Evolutionary conservation across 2,329 filamentous ascomycete species (phyloP).

Genomic region (Calcarisporium arbuscula): DNA sequence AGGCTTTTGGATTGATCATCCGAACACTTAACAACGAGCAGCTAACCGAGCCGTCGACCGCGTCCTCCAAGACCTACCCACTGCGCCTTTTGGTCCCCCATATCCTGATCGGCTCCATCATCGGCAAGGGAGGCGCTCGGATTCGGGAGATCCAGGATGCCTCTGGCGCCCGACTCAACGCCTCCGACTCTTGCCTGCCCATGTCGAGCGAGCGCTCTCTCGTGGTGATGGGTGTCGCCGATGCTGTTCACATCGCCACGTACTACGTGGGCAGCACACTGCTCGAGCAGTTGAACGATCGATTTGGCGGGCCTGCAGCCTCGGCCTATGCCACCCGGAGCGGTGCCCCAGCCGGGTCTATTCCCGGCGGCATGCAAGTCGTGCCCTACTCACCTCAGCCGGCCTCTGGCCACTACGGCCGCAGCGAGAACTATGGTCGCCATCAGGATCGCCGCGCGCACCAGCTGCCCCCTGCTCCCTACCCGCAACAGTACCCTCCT

Average conservation of each 20-base stretch:
- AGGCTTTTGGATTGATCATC: slow-evolving; percentile 97
- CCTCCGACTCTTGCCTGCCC: slow-evolving; percentile 89
- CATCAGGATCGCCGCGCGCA: slow-evolving; percentile 68
- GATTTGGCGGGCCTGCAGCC: slow-evolving; percentile 89
- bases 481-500: slow-evolving; percentile 65
- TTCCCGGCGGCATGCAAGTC: slow-evolving; percentile 97
- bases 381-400: slow-evolving; percentile 96
- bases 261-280: slow-evolving; percentile 99
- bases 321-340: slow-evolving; percentile 97
- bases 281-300: slow-evolving; percentile 92
- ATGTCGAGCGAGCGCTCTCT: slow-evolving; percentile 96
- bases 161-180: slow-evolving; percentile 91
- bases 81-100: slow-evolving; percentile 92
- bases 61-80: slow-evolving; percentile 95
- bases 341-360: slow-evolving; percentile 84
- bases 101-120: slow-evolving; percentile 96
- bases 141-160: slow-evolving; percentile 99
- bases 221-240: slow-evolving; percentile 93
- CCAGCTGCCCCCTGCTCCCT: slow-evolving; percentile 68
- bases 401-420: slow-evolving; percentile 85
- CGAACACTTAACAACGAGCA: slow-evolving; percentile 97
- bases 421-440: slow-evolving; percentile 75
- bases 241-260: slow-evolving; percentile 96
- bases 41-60: slow-evolving; percentile 77
- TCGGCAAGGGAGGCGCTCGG: slow-evolving; percentile 90